Evolutionary conservation across 768 basidiomycete genomes (phyloP).

Genomic region (Scleroderma bovista): DNA sequence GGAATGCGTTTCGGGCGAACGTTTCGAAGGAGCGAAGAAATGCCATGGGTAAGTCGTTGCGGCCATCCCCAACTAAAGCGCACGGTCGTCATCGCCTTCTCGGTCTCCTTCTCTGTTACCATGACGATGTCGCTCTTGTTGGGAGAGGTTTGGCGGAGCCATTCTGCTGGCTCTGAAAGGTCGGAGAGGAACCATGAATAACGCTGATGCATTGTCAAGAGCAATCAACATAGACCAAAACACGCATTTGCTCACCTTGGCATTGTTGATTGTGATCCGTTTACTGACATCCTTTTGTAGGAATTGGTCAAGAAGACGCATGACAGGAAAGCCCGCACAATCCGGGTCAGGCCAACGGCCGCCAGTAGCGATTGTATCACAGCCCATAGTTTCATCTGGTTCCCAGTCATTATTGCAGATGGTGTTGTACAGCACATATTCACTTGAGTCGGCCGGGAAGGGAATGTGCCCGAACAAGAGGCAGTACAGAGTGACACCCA

Average conservation of each 20-base stretch:
- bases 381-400: slow-evolving; percentile 65
- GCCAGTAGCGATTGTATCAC: slow-evolving; percentile 58
- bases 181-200: slow-evolving; percentile 67
- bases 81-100: slow-evolving; percentile 62
- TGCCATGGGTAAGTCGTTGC: slow-evolving; percentile 36
- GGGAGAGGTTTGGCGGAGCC: slow-evolving; percentile 63
- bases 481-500: slow-evolving; percentile 94
- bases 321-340: slow-evolving; percentile 55
- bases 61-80: slow-evolving; percentile 58
- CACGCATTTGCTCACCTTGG: slow-evolving; percentile 57
- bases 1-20: slow-evolving; percentile 28
- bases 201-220: slow-evolving; percentile 31
- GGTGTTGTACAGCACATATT: slow-evolving; percentile 73
- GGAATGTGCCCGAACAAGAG: slow-evolving; percentile 86
- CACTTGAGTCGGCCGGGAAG: slow-evolving; percentile 55
- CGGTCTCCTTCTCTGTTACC: slow-evolving; percentile 74
- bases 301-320: slow-evolving; percentile 67
- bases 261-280: slow-evolving; percentile 72
- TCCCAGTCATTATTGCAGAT: slow-evolving; percentile 77
- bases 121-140: slow-evolving; percentile 43
- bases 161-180: slow-evolving; percentile 56
- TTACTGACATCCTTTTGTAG: slow-evolving; percentile 74
- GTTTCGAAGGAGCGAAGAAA: slow-evolving; percentile 47
- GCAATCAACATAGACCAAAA: background rate
- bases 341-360: slow-evolving; percentile 44